phyloP scores from a whole-genome alignment of 345 rosid species.

The Salix purpurea region DNA sequence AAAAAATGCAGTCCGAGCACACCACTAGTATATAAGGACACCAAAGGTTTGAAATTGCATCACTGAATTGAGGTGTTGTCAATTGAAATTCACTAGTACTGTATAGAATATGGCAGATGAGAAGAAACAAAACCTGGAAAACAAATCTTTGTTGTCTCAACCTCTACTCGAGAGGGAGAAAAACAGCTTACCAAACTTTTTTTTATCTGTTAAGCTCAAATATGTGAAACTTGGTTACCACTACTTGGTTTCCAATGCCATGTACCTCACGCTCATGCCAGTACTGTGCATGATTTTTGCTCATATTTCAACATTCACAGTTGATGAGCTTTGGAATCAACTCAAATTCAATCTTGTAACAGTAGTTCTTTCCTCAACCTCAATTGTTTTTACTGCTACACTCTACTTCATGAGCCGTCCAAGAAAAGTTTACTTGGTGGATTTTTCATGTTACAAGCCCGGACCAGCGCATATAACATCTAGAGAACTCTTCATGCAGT shows the following conservation, averaged over 20 bases:
- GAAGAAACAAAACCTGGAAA: background rate
- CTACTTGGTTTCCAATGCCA: conserved; percentile 20
- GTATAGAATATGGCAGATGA: background rate
- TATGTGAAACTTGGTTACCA: conserved; percentile 40
- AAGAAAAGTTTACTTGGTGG: conserved; percentile 15
- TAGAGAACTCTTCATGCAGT: conserved; percentile 2
- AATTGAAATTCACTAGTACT: background rate
- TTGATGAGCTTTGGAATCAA: background rate
- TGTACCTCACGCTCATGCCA: conserved; percentile 11
- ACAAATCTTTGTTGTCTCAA: background rate
- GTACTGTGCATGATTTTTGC: background rate
- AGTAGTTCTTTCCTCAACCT: background rate
- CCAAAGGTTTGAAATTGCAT: too few species aligned
- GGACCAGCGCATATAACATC: background rate
- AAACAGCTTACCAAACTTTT: conserved; percentile 22
- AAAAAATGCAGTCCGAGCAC: too few species aligned
- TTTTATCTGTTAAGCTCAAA: conserved; percentile 28
- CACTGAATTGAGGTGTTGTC: too few species aligned
- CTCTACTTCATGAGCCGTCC: conserved; percentile 1
- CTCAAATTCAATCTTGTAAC: background rate
- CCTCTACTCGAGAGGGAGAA: background rate
- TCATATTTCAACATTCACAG: background rate
- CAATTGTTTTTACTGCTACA: background rate
- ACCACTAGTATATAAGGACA: too few species aligned
- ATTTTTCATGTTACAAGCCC: conserved; percentile 23